Conservation (phyloP, 1,284 basidiomycete genomes). For the Heterobasidion annosum region DNA sequence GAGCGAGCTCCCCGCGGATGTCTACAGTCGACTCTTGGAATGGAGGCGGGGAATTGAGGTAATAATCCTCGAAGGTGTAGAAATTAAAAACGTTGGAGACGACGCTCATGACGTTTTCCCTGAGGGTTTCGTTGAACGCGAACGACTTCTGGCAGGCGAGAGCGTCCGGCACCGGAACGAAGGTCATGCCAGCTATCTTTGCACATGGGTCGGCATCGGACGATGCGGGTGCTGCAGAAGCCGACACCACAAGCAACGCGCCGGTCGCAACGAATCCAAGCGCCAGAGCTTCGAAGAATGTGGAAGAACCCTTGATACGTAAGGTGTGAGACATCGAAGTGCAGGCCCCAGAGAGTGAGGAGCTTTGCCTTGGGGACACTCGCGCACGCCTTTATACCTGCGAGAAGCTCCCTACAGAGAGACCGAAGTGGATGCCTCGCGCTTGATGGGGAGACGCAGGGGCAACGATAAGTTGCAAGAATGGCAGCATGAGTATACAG, state of each 20-base stretch:
- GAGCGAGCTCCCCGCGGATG: conserved; percentile 38
- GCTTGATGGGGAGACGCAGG: not conserved
- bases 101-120: conserved; percentile 47
- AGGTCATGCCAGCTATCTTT: conserved; percentile 37
- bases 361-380: not conserved
- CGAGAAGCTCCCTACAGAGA: not conserved
- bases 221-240: not conserved
- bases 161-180: conserved; percentile 43
- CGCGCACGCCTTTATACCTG: not conserved
- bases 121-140: conserved; percentile 54
- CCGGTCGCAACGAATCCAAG: not conserved
- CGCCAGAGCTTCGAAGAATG: not conserved
- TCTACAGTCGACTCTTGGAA: conserved; percentile 54
- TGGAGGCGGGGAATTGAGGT: conserved; percentile 47
- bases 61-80: conserved; percentile 57
- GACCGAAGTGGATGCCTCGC: not conserved
- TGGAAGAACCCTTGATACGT: not conserved
- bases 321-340: not conserved
- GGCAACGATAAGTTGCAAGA: not conserved
- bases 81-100: conserved; percentile 53
- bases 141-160: conserved; percentile 51
- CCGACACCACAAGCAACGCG: not conserved
- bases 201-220: conserved; percentile 34
- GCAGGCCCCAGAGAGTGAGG: not conserved
- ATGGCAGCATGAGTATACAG: not conserved